Conservation (phyloP, 192 early-diverging fungal genomes). For the Rhizophagus sp. region DNA sequence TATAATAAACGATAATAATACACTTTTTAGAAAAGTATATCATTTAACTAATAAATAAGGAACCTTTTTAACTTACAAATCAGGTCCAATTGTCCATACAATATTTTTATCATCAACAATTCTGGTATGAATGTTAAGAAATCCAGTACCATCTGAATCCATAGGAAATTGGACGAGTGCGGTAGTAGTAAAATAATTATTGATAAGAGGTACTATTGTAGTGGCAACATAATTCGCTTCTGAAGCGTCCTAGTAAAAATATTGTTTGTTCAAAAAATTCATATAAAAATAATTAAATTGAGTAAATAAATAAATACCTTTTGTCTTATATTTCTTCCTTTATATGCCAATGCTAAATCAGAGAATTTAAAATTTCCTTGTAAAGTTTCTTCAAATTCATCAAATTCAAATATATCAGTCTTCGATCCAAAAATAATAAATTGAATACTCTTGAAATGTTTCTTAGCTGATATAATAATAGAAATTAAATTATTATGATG, state of each 20-base stretch:
- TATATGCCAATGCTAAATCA: background rate
- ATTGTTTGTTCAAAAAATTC: background rate
- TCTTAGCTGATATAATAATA: background rate
- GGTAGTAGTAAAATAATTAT: background rate
- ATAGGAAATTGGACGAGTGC: background rate
- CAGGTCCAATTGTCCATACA: conserved; percentile 11
- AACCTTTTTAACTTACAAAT: background rate
- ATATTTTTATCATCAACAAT: background rate
- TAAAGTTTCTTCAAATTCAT: background rate
- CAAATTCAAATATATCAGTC: background rate
- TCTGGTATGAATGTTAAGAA: conserved; percentile 11
- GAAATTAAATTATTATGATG: background rate
- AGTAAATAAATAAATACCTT: background rate
- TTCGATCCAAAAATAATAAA: conserved; percentile 14
- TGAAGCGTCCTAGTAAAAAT: background rate
- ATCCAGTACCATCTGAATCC: background rate
- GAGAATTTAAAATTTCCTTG: background rate
- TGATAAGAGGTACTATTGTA: background rate
- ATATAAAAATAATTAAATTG: background rate
- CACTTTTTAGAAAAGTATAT: background rate
- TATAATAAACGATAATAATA: background rate
- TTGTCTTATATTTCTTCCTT: background rate
- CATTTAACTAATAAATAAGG: background rate
- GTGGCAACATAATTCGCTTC: background rate
- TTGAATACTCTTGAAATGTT: background rate